Evolutionary conservation across 305 asterid species (phyloP).

Genomic region (Fraxinus dipetala): DNA sequence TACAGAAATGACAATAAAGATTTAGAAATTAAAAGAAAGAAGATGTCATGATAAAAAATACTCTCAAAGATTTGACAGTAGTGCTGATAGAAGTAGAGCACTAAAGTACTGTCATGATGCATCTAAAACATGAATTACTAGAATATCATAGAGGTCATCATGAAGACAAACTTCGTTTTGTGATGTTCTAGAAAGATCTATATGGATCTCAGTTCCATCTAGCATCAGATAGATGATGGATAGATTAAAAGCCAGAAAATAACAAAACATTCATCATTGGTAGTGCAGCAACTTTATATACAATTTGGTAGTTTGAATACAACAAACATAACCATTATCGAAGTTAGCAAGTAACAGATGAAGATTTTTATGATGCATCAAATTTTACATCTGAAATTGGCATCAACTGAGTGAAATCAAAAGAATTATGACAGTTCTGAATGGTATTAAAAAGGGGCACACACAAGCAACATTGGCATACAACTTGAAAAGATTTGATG

Average conservation of each 20-base stretch:
- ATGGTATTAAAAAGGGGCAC: neutral
- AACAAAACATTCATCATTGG: neutral
- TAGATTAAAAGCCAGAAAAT: neutral
- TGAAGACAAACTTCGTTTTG: neutral
- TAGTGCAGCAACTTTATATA: neutral
- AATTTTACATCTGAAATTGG: neutral
- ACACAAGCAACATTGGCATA: neutral
- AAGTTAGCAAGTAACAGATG: neutral
- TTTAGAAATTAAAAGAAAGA: conserved; percentile 24
- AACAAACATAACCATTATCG: neutral
- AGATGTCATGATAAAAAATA: neutral
- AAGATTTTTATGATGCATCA: neutral
- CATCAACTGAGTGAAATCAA: neutral
- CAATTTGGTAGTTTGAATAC: neutral
- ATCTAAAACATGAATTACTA: neutral
- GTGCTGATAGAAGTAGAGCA: neutral
- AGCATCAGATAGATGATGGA: neutral
- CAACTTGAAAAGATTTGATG: neutral
- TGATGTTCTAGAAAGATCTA: neutral
- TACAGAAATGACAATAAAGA: conserved; percentile 34
- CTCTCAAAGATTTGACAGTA: neutral
- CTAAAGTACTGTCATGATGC: neutral
- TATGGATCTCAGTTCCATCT: neutral
- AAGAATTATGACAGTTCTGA: neutral
- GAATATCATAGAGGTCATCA: conserved; percentile 10